These are phyloP conservation scores for Starmerella sp. DNA, from an alignment of 805 yeast species.

Conservation along the genomic window DNA sequence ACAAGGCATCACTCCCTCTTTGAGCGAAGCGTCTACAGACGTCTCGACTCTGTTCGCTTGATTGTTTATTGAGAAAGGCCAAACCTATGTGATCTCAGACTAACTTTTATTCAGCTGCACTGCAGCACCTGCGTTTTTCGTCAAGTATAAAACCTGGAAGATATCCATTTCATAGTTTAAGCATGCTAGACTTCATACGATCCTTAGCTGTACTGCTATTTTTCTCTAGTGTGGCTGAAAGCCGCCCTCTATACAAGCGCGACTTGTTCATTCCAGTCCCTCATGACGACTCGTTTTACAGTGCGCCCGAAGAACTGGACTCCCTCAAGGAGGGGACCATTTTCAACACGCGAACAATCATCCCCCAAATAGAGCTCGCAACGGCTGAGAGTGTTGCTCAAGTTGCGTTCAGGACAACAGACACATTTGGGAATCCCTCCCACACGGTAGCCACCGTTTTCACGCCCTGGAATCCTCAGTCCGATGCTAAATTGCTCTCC, in stretches of 20 bases:
- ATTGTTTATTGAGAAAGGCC: too few species aligned
- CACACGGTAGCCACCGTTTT: not conserved
- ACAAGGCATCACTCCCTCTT: too few species aligned
- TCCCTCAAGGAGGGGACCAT: not conserved
- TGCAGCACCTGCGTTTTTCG: too few species aligned
- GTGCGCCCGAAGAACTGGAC: not conserved
- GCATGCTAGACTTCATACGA: too few species aligned
- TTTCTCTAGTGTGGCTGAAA: not conserved
- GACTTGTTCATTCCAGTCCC: not conserved
- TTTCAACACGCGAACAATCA: not conserved
- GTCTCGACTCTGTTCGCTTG: too few species aligned
- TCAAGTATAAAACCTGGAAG: too few species aligned
- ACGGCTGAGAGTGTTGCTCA: not conserved
- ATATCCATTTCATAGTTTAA: too few species aligned
- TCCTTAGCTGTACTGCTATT: not conserved
- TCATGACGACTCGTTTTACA: not conserved
- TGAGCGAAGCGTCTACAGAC: too few species aligned
- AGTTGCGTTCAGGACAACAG: not conserved
- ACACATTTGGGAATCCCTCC: not conserved
- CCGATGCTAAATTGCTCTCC: not conserved
- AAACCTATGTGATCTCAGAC: too few species aligned
- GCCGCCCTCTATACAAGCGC: not conserved
- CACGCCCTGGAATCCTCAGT: not conserved
- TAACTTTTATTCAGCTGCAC: too few species aligned
- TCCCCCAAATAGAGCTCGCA: not conserved